Evolutionary conservation across 2,329 filamentous ascomycete genomes (phyloP).

Genomic region (Dryadomyces sulphureus): DNA sequence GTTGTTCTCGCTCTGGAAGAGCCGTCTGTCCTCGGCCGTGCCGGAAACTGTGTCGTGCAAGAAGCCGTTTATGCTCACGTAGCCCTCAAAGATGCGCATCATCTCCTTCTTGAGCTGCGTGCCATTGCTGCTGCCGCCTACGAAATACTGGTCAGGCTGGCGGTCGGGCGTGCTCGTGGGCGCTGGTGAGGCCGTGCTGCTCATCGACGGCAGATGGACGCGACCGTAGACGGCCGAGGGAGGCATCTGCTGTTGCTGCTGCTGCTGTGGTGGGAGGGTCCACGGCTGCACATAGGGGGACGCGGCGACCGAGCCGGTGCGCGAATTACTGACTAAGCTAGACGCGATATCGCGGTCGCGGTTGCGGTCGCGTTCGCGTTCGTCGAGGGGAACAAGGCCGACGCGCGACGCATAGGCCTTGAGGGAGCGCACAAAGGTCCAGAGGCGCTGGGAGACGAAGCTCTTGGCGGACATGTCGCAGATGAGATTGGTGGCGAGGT

Average conservation of each 20-base stretch:
- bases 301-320: no score
- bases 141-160: not conserved
- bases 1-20: not conserved
- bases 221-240: not conserved
- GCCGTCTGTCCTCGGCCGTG: not conserved
- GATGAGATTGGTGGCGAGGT: conserved; percentile 61
- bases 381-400: conserved; percentile 38
- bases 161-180: not conserved
- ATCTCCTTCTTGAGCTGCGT: conserved; percentile 37
- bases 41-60: not conserved
- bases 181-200: not conserved
- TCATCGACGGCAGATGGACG: not conserved
- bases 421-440: conserved; percentile 56
- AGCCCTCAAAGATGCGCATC: conserved; percentile 30
- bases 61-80: conserved; percentile 14
- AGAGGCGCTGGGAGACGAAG: conserved; percentile 57
- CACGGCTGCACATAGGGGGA: no score
- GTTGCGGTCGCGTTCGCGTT: conserved; percentile 15
- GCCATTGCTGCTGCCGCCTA: conserved; percentile 22
- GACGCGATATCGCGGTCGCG: not conserved
- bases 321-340: no score
- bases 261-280: not conserved
- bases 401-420: conserved; percentile 59
- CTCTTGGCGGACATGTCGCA: conserved; percentile 57
- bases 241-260: not conserved